These are phyloP conservation scores for Globisporangium paroecandrum DNA, from an alignment of 352 stramenopile genomes.

Conservation along the genomic window DNA sequence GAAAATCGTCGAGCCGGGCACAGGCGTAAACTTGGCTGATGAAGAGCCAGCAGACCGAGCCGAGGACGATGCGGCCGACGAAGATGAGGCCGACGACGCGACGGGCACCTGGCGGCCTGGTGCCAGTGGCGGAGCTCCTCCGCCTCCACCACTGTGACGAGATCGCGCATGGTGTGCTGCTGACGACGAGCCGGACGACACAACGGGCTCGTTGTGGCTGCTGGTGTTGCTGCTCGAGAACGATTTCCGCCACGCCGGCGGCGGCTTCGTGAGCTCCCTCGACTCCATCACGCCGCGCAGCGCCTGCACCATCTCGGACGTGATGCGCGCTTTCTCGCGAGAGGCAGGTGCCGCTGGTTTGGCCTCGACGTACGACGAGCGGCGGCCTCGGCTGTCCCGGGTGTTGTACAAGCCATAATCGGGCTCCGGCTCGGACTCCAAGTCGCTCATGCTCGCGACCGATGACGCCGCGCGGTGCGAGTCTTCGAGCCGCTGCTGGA, in stretches of 20 bases:
- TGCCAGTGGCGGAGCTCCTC: background rate
- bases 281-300: slow-evolving; percentile 75
- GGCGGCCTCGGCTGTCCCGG: slow-evolving; percentile 2
- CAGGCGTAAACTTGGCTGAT: background rate
- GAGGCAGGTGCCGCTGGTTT: slow-evolving; percentile 11
- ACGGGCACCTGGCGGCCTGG: background rate
- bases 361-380: slow-evolving; percentile 9
- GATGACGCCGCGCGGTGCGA: slow-evolving; percentile 24
- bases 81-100: background rate
- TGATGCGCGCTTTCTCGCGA: slow-evolving; percentile 18
- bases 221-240: slow-evolving; percentile 9
- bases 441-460: slow-evolving; percentile 17
- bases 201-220: background rate
- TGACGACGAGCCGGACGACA: slow-evolving; percentile 7
- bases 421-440: slow-evolving; percentile 29
- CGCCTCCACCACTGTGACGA: background rate
- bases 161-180: background rate
- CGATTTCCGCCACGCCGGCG: slow-evolving; percentile 25
- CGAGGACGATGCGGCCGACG: background rate
- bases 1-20: slow-evolving; percentile 34
- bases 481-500: slow-evolving; percentile 42
- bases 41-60: background rate
- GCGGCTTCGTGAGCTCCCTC: slow-evolving; percentile 49
- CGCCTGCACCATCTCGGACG: slow-evolving; percentile 47
- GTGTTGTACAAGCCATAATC: slow-evolving; percentile 15